These are phyloP conservation scores for Euphorbia corollata DNA, from an alignment of 441 rosid species.

Conservation along the genomic window DNA sequence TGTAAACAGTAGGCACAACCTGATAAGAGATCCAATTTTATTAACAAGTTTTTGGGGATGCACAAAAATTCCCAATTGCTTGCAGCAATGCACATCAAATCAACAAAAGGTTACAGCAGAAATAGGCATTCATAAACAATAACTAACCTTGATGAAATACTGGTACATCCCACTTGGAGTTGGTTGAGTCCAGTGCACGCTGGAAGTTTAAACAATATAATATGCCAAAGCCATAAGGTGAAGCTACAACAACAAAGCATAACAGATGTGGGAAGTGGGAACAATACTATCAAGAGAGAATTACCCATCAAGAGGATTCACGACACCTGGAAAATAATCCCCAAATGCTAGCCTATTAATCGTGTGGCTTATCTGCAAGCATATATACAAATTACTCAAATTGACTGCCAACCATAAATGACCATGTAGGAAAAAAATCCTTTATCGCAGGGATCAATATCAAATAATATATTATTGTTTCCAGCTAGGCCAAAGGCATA, in stretches of 20 bases:
- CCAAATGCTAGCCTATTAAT: constrained; percentile 77
- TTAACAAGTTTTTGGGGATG: not conserved
- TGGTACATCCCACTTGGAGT: constrained; percentile 92
- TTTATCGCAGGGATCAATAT: not conserved
- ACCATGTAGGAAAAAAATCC: too few relatives aligned
- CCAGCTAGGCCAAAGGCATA: constrained; percentile 9
- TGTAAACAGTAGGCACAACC: constrained; percentile 96
- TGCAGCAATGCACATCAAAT: too few relatives aligned
- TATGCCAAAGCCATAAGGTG: not conserved
- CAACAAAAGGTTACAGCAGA: not conserved
- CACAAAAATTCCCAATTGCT: not conserved
- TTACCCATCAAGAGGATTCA: constrained; percentile 94
- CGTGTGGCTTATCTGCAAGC: constrained; percentile 71
- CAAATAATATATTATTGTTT: not conserved
- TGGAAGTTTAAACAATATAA: constrained; percentile 25
- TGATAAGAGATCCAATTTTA: constrained; percentile 16
- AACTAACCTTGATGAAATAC: constrained; percentile 77
- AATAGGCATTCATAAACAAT: constrained; percentile 8
- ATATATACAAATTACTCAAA: constrained; percentile 10
- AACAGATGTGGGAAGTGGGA: constrained; percentile 8
- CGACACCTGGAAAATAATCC: constrained; percentile 69
- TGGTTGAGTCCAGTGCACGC: constrained; percentile 82
- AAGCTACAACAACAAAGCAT: not conserved
- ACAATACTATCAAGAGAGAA: constrained; percentile 7
- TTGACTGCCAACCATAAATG: not conserved